Conservation (phyloP, 148 eudicot species). For the Fagopyrum esculentum region DNA sequence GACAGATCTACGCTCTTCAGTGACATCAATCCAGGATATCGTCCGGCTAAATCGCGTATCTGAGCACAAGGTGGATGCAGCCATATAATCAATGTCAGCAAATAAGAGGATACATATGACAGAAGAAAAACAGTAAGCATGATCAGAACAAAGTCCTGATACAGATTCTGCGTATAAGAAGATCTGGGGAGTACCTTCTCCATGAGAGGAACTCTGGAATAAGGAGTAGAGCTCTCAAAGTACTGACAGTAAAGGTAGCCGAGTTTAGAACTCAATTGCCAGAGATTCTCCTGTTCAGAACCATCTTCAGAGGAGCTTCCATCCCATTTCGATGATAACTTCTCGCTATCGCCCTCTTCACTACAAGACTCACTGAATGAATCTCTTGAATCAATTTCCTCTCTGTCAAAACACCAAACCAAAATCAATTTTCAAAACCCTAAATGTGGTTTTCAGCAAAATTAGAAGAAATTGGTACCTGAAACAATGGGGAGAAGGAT, state of each 20-base stretch:
- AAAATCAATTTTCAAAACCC: neutral
- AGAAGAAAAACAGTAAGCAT: no score
- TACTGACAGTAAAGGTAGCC: slow-evolving; percentile 79
- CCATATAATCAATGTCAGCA: neutral
- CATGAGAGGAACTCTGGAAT: slow-evolving; percentile 88
- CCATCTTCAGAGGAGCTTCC: slow-evolving; percentile 65
- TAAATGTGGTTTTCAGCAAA: no score
- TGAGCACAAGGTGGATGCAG: slow-evolving; percentile 9
- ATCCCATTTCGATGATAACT: slow-evolving; percentile 78
- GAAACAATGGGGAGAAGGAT: slow-evolving; percentile 41
- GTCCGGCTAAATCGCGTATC: slow-evolving; percentile 16
- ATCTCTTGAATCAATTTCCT: slow-evolving; percentile 53
- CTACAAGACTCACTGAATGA: slow-evolving; percentile 87
- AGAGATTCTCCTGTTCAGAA: slow-evolving; percentile 45
- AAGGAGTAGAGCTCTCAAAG: slow-evolving; percentile 83
- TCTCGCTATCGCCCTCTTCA: slow-evolving; percentile 88
- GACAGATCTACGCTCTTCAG: slow-evolving; percentile 78
- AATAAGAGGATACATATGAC: neutral
- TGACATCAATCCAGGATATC: slow-evolving; percentile 63
- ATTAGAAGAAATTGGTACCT: slow-evolving; percentile 34
- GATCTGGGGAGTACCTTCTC: slow-evolving; percentile 55
- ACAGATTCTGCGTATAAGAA: neutral
- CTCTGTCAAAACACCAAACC: neutral
- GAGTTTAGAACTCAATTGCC: slow-evolving; percentile 63
- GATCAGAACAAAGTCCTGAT: no score